Percentiles rank a stretch among this genome's conserved stretches.
phyloP scores from a whole-genome alignment of 1,284 basidiomycete genomes.

The Thelephora terrestris region DNA sequence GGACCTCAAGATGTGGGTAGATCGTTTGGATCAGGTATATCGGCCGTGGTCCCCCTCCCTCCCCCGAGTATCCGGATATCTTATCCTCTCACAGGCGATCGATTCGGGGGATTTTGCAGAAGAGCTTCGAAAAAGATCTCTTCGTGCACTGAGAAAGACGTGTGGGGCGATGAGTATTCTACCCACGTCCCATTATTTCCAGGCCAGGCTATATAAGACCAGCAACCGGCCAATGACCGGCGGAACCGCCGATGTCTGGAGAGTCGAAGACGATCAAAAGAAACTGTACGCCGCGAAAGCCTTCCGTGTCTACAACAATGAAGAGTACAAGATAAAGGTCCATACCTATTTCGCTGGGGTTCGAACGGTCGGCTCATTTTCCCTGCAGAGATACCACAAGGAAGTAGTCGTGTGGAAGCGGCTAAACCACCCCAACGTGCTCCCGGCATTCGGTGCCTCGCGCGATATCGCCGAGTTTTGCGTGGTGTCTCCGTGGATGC shows the following conservation, averaged over 20 bases:
- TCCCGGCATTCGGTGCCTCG: conserved; percentile 1
- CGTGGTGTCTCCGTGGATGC: conserved; percentile 1
- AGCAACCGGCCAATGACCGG: not conserved
- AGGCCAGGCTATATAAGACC: not conserved
- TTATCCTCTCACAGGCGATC: no score
- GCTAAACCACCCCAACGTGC: conserved; percentile 4
- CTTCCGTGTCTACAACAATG: not conserved
- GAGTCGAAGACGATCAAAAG: not conserved
- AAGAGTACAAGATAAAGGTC: not conserved
- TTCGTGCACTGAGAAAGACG: not conserved
- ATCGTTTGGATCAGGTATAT: no score
- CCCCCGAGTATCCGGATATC: no score
- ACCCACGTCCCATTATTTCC: not conserved
- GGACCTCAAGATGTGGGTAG: no score
- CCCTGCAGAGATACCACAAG: conserved; percentile 1
- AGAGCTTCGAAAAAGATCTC: not conserved
- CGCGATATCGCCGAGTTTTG: not conserved
- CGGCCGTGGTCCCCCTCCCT: no score
- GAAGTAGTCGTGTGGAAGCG: conserved; percentile 5
- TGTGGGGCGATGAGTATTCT: not conserved
- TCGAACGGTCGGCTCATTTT: not conserved
- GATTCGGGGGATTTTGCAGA: no score
- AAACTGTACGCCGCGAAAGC: not conserved
- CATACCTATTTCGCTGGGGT: not conserved
- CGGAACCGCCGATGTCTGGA: not conserved